These are phyloP conservation scores for Penicillium parvum DNA, from an alignment of 495 filamentous ascomycete species.

Conservation along the genomic window DNA sequence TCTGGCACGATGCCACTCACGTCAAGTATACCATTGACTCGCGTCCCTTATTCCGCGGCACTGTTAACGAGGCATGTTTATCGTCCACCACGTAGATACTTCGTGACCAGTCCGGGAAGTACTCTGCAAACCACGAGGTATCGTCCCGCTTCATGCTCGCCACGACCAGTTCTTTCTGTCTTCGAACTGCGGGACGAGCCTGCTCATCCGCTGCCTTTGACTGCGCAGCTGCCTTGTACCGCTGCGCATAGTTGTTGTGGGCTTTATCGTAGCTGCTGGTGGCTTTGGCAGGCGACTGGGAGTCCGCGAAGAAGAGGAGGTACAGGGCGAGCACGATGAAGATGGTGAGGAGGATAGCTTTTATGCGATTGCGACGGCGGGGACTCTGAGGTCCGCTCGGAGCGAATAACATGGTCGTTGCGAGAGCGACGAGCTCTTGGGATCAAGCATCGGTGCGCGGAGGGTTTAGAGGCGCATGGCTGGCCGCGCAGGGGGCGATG, in stretches of 20 bases:
- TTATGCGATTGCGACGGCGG: conserved; percentile 41
- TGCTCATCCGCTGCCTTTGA: conserved; percentile 21
- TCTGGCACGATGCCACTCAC: too few species aligned
- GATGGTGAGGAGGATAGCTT: conserved; percentile 39
- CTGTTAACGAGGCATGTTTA: conserved; percentile 41
- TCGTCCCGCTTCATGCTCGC: conserved; percentile 51
- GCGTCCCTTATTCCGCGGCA: conserved; percentile 50
- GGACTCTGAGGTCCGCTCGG: conserved; percentile 36
- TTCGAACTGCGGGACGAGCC: conserved; percentile 23
- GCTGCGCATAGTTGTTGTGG: conserved; percentile 24
- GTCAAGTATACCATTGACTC: conserved; percentile 58
- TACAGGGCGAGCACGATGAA: conserved; percentile 38
- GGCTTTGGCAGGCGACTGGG: conserved; percentile 12
- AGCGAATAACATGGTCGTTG: conserved; percentile 40
- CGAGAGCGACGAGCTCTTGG: conserved; percentile 5
- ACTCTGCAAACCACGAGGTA: conserved; percentile 51
- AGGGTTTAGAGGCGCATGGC: conserved; percentile 3
- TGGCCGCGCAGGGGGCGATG: not conserved
- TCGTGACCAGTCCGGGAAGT: conserved; percentile 45
- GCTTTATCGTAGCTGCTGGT: too few species aligned
- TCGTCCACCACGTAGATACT: conserved; percentile 53
- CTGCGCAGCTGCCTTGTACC: conserved; percentile 9
- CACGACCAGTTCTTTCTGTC: conserved; percentile 49
- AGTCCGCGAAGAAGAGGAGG: conserved; percentile 35
- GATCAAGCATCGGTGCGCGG: conserved; percentile 4